Evolutionary conservation across 2,329 filamentous ascomycete genomes (phyloP).

Genomic region (Sporothrix globosa): DNA sequence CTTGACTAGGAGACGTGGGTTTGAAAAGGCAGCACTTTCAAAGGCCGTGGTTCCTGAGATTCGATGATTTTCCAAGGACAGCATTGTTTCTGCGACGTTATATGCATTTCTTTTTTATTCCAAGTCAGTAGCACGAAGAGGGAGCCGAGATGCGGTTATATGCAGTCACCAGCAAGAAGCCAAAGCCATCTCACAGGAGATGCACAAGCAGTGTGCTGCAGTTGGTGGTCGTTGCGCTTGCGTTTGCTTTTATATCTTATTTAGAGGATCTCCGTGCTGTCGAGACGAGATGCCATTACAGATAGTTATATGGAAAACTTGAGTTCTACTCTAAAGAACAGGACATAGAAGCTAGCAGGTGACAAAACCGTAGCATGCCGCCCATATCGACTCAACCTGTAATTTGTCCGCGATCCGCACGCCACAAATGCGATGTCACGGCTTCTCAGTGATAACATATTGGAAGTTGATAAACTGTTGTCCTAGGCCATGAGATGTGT

Average conservation of each 20-base stretch:
- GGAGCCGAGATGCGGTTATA: background rate
- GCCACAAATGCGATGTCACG: no score
- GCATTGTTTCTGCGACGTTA: constrained; percentile 1
- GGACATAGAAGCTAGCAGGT: no score
- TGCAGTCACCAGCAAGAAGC: background rate
- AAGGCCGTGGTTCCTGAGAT: background rate
- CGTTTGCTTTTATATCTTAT: constrained; percentile 19
- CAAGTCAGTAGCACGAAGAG: background rate
- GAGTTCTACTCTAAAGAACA: background rate
- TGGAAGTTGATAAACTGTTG: no score
- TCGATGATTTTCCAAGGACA: background rate
- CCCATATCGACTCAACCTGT: no score
- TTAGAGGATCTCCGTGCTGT: constrained; percentile 22
- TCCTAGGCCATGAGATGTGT: no score
- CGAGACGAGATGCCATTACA: constrained; percentile 21
- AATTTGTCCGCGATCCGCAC: no score
- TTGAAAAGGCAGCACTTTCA: background rate
- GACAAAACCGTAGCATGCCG: background rate
- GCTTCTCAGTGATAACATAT: no score
- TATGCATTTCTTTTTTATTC: background rate
- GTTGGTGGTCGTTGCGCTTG: background rate
- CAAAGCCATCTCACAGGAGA: background rate
- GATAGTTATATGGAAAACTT: constrained; percentile 22
- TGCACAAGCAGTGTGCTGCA: background rate
- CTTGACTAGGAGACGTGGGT: background rate